Base-by-base conservation (phyloP, 140 eudicot genomes). In the Stevia rebaudiana region DNA sequence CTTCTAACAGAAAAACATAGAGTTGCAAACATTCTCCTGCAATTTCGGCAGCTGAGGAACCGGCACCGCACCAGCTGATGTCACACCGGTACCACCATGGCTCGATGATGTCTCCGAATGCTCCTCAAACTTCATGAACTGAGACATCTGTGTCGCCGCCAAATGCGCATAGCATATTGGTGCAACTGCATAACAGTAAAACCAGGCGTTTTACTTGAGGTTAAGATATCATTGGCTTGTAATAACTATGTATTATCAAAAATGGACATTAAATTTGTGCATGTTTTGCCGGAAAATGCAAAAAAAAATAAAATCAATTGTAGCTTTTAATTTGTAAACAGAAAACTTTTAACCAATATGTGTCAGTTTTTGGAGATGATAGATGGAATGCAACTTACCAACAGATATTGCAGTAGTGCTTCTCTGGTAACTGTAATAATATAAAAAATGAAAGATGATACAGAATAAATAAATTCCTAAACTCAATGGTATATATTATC, bases 401-500 rank as follows among this genome's bases (percentile, higher is more conserved):
- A 88, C 86, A 48, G 96, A 88, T 10, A 88, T 83, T 0, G 96
- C 94, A 52, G 85, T 82, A 8, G 86, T 88, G 80, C 96, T 88
- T 61, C 96, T 82, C 75, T 88, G 96, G 79, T 84, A 84, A 58
- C 96, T 88, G 85, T 30, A 81, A 59, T 31, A 8, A 70, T 43
- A 28, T 36, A 19, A 25, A 23, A 21, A 4, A 5, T 58, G 5
- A n/a, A n/a, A 39, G 43, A 66, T 48, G 31, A 16, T 24, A 13
- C 17, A 43, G 17, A 18, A 25, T 21, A 25, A 7, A 36, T 3
- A 43, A 17, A 37, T 5, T 61, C 44, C n/a, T 30, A 35, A 3
- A 8, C 10, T 21, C 25, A 36, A 59, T n/a, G n/a, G n/a, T 10
- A 31, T 9, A 21, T 31, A 8, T 23, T 47, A 36, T 8, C 18